Evolutionary conservation across 129 eudicot species (phyloP), one percentile per base, ranked within the genome.

Genomic region (Saposhnikovia divaricata): DNA sequence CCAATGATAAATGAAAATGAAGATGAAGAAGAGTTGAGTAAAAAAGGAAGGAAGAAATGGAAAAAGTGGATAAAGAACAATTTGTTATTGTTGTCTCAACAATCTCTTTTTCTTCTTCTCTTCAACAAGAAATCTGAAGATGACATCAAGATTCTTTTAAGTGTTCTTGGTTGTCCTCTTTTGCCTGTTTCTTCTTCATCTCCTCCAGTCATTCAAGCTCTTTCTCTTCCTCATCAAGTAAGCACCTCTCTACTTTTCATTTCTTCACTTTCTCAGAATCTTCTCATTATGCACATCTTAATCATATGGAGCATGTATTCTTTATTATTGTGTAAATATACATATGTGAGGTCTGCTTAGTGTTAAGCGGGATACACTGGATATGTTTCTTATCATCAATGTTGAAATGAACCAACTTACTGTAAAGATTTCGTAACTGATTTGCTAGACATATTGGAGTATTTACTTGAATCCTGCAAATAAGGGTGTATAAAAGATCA

Each of bases 121-220:
- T 88, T 86, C 78, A 76, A 86, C 87, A 92, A 92, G 80, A 95
- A 91, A 80, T 91, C 97, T 74, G 87, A 25, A 70, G 83, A 86
- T 44, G 73, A 95, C 80, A 93, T 92, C 85, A 92, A 87, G 66
- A 77, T 92, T 80, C 96, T 95, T 72, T 72, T 95, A 12, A 92
- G 97, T 81, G 98, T 95, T 84, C 87, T 95, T 77, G 99, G 93
- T 27, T 95, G 97, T 86, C 99, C 99, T 79, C 96, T 95, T 16
- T 89, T 90, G 46, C 98, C 98, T 63, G 85, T 94, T 66, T 89
- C 99, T 23, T 78, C 88, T 51, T 74, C 88, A 77, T 39, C 79
- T 43, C 48, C 87, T 23, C 19, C 21, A 0, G 25, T 68, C 45
- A 23, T 40, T 40, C 37, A 11, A 23, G 27, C 46, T 75, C 68